Evolutionary conservation across 164 flowering plant genomes (phyloP), one percentile per base, ranked within the genome.

Genomic region (Macadamia integrifolia): DNA sequence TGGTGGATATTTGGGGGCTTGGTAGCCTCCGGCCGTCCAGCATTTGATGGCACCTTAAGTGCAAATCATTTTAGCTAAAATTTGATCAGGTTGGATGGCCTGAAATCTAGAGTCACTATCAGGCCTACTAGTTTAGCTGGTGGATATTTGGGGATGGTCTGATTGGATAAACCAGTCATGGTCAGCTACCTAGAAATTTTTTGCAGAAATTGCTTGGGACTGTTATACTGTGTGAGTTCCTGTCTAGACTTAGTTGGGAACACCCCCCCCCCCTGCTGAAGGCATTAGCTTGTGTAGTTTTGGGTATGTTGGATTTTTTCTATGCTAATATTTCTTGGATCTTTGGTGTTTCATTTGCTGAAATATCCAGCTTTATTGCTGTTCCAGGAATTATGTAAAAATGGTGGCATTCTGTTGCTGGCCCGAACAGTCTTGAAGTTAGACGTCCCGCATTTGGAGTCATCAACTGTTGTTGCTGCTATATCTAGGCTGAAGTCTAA

Each of bases 401-500:
- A 88, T 66, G 97, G 94, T 15, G 88, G 92, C 60, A 78, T 92
- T 78, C 93, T 95, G 66, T 77, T 78, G 62, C 86, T 95, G 60
- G 96, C 84, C 72, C 82, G 68, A 63, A 80, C 89, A 66, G 80
- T 87, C 65, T 72, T 95, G 82, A 83, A 83, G 73, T 75, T 95
- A 68, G 74, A 80, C 10, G 69, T 81, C 23, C 57, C 79, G 9
- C 66, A 69, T 32, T 40, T 31, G 7, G 86, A 73, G 50, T 80
- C 78, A 48, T 52, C 87, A 30, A 68, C 78, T 43, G 74, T 87
- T 69, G 76, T 77, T 69, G 88, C 92, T 79, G 73, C 90, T 58
- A 70, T 92, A 42, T 91, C 93, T 30, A 85, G 99, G 80, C 52
- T 91, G 81, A 95, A 92, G 76, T 88, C 99, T 60, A 89, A 85